Conservation (phyloP, 371 early-diverging fungal genomes). For the Paraphysoderma sedebokerense region DNA sequence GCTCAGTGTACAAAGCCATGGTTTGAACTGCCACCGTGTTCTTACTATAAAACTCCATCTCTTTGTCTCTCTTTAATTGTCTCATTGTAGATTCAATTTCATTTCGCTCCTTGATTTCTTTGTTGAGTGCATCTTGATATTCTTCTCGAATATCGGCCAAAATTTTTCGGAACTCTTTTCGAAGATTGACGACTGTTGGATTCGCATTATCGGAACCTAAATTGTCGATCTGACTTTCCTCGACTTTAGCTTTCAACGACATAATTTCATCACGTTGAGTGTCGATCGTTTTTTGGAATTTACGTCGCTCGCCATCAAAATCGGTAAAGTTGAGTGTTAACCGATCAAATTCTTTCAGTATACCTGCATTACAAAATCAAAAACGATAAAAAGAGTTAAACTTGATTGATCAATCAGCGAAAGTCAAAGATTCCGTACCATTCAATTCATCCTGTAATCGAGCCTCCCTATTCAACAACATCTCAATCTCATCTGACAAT, state of each 20-base stretch:
- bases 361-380: no score
- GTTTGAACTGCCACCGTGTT: neutral
- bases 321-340: slow-evolving; percentile 26
- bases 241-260: neutral
- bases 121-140: slow-evolving; percentile 4
- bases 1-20: neutral
- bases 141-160: slow-evolving; percentile 7
- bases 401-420: no score
- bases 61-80: slow-evolving; percentile 13
- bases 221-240: slow-evolving; percentile 1
- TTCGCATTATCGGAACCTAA: neutral
- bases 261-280: slow-evolving; percentile 8
- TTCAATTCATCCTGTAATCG: neutral
- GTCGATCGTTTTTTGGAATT: slow-evolving; percentile 8
- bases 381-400: no score
- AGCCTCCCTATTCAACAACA: neutral
- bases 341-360: slow-evolving; percentile 27
- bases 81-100: slow-evolving; percentile 10
- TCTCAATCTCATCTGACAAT: neutral
- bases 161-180: slow-evolving; percentile 3
- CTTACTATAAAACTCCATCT: neutral
- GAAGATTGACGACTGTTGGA: slow-evolving; percentile 5
- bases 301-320: slow-evolving; percentile 12
- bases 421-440: no score
- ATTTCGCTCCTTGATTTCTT: slow-evolving; percentile 6